Base-by-base conservation (phyloP, 2,329 filamentous ascomycete species). In the Ascochyta lentis region DNA sequence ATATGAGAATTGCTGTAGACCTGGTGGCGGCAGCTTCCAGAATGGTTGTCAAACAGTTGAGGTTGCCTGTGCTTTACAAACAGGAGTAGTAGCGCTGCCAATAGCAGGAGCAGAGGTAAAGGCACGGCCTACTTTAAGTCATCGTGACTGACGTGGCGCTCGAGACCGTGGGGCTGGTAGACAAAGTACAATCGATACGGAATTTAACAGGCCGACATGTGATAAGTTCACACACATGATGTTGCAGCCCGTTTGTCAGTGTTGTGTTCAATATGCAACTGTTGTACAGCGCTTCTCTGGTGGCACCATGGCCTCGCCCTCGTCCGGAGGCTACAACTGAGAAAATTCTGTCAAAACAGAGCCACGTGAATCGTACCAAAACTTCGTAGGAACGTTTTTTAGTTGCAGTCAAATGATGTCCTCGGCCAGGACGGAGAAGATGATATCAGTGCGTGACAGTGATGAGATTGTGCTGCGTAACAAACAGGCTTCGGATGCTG, bases 211-310 rank as follows among this genome's bases (percentile, higher is more conserved):
- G 27, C n/a, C 22, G 6, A n/a, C 39, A 43, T 49, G 39, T 44
- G 44, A 48, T 39, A 3, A 16, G 13, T 22, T 3, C 13, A 39
- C 9, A 27, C 44, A 48, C 44, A 43, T 48, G 44, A 54, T 40
- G 40, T 22, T 37, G 34, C 44, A 45, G 22, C 34, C 19, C 8
- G 13, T 13, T 22, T n/a, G 13, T 29, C 15, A 33, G 33, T 45
- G 27, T n/a, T 16, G 33, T 34, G 22, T 9, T 35, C 40, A 49
- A 37, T 49, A 27, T 45, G 39, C 40, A 9, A 12, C 16, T 3
- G 45, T 54, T 13, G 34, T 38, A 49, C 45, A 45, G 27, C n/a
- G 19, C 33, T 19, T n/a, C 38, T 49, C 13, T 23, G 5, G 45
- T 49, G 26, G 27, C 24, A 49, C 40, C 34, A 19, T n/a, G 37